Evolutionary conservation across 257 asterid genomes (phyloP).

Genomic region (Petunia axillaris): DNA sequence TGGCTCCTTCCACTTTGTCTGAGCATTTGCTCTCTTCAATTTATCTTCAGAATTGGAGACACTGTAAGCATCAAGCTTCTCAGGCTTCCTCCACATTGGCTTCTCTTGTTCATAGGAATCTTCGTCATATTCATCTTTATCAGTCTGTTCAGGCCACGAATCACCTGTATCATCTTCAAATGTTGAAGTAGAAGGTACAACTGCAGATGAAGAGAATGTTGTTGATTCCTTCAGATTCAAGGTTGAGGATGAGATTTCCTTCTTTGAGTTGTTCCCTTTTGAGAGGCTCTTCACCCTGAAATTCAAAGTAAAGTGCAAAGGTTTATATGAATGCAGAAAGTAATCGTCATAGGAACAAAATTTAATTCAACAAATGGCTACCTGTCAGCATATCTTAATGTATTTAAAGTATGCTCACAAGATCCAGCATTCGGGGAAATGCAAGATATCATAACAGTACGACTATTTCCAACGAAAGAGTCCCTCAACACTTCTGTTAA

Average conservation of each 20-base stretch:
- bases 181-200: slow-evolving; percentile 54
- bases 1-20: slow-evolving; percentile 77
- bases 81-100: slow-evolving; percentile 55
- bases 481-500: slow-evolving; percentile 92
- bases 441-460: slow-evolving; percentile 96
- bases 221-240: slow-evolving; percentile 75
- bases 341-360: neutral
- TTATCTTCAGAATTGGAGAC: slow-evolving; percentile 60
- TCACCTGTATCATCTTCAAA: slow-evolving; percentile 83
- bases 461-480: slow-evolving; percentile 93
- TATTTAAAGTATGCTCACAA: slow-evolving; percentile 93
- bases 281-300: slow-evolving; percentile 96
- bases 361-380: slow-evolving; percentile 29
- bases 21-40: slow-evolving; percentile 63
- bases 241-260: slow-evolving; percentile 69
- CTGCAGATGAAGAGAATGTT: slow-evolving; percentile 56
- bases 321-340: neutral
- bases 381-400: slow-evolving; percentile 99
- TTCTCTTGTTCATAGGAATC: slow-evolving; percentile 79
- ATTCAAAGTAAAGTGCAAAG: slow-evolving; percentile 19
- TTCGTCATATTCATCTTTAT: slow-evolving; percentile 81
- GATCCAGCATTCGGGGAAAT: slow-evolving; percentile 93
- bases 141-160: slow-evolving; percentile 85
- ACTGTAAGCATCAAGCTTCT: slow-evolving; percentile 57
- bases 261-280: slow-evolving; percentile 77